These are phyloP conservation scores for Naganishia liquefaciens DNA, from an alignment of 1,284 basidiomycete genomes.

Conservation along the genomic window DNA sequence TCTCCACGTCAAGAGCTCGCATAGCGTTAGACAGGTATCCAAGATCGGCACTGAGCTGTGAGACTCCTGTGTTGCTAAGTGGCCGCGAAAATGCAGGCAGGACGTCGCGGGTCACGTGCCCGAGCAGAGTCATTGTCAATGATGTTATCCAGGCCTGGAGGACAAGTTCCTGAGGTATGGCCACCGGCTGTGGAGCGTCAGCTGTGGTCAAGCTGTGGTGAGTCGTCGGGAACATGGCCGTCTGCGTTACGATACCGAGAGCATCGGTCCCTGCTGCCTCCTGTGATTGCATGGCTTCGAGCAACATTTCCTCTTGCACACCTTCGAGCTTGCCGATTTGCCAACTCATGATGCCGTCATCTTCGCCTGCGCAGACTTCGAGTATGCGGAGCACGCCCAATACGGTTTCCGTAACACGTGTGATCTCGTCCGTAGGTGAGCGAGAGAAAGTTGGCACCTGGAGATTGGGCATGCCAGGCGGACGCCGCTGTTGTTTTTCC, in stretches of 20 bases:
- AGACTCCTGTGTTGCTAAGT: conserved; percentile 67
- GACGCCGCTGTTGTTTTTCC: conserved; percentile 46
- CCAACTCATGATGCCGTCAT: conserved; percentile 24
- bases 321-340: conserved; percentile 59
- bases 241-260: neutral
- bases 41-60: conserved; percentile 83
- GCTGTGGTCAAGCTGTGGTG: conserved; percentile 8
- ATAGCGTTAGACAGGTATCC: conserved; percentile 87
- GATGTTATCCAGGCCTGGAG: conserved; percentile 86
- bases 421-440: conserved; percentile 83
- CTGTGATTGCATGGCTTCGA: conserved; percentile 46
- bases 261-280: neutral
- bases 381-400: conserved; percentile 90
- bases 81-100: conserved; percentile 61
- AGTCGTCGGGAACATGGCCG: conserved; percentile 15
- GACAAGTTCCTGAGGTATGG: conserved; percentile 66
- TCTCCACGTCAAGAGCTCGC: conserved; percentile 84
- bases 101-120: conserved; percentile 67
- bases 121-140: conserved; percentile 74
- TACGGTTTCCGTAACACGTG: conserved; percentile 85
- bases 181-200: conserved; percentile 29
- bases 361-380: conserved; percentile 78
- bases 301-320: conserved; percentile 64
- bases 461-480: conserved; percentile 62
- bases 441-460: conserved; percentile 90